phyloP scores from a whole-genome alignment of 2,329 filamentous ascomycete species.

The Scortechinia acanthostroma region DNA sequence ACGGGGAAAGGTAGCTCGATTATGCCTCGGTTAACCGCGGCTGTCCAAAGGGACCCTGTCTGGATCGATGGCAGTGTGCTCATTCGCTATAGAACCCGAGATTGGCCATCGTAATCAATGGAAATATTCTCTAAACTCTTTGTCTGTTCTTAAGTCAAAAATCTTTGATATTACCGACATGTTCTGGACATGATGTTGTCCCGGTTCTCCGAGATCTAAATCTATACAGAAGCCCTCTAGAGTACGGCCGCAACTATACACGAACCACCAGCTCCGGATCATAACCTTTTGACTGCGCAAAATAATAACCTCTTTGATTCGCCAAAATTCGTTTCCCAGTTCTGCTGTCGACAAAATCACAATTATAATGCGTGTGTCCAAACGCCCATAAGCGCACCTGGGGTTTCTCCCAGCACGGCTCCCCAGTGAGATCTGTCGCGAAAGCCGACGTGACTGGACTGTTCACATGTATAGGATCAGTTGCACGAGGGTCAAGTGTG shows the following conservation, averaged over 20 bases:
- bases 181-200: no score
- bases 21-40: not conserved
- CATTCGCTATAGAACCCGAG: no score
- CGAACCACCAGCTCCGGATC: conserved; percentile 15
- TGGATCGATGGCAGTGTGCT: no score
- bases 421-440: conserved; percentile 23
- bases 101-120: no score
- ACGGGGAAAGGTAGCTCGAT: not conserved
- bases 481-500: conserved; percentile 14
- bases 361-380: conserved; percentile 39
- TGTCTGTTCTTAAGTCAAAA: no score
- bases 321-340: conserved; percentile 21
- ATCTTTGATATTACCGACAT: no score
- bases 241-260: not conserved
- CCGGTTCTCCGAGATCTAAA: no score
- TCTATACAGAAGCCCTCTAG: no score
- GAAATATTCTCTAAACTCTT: no score
- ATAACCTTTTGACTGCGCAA: conserved; percentile 23
- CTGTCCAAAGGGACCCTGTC: not conserved
- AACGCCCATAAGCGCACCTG: conserved; percentile 35
- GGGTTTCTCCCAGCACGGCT: conserved; percentile 22
- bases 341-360: conserved; percentile 21
- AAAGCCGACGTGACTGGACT: conserved; percentile 22
- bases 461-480: conserved; percentile 20
- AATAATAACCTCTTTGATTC: conserved; percentile 31